Evolutionary conservation across 2,329 filamentous ascomycete species (phyloP).

Genomic region (Emergomyces africanus): DNA sequence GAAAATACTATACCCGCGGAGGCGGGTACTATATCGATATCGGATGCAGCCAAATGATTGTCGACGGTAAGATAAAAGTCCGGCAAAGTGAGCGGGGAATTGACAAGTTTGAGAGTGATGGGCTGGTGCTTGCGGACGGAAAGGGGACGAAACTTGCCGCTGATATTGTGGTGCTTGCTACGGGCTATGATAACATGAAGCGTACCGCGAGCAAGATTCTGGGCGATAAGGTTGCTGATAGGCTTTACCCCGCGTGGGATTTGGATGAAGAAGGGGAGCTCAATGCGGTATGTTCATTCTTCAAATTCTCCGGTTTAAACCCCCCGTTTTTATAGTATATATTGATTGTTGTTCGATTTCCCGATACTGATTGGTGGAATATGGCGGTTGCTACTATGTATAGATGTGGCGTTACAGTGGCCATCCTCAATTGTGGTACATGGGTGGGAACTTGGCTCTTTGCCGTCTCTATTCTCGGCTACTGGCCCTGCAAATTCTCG

Average conservation of each 20-base stretch:
- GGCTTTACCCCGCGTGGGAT: conserved; percentile 47
- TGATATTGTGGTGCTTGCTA: conserved; percentile 52
- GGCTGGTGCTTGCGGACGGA: conserved; percentile 42
- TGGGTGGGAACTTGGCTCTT: conserved; percentile 51
- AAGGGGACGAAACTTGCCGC: conserved; percentile 41
- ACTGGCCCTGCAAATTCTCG: conserved; percentile 40
- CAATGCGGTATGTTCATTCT: conserved; percentile 26
- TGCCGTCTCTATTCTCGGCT: conserved; percentile 48
- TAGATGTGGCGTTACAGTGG: conserved; percentile 44
- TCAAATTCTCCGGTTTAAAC: background rate
- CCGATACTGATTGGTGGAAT: background rate
- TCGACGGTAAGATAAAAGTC: conserved; percentile 48
- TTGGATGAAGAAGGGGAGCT: conserved; percentile 45
- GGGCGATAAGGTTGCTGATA: conserved; percentile 47
- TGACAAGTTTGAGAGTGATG: conserved; percentile 34
- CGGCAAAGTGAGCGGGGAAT: conserved; percentile 45
- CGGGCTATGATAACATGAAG: conserved; percentile 56
- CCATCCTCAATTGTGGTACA: conserved; percentile 53
- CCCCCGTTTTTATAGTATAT: background rate
- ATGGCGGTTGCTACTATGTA: background rate
- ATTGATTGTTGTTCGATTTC: background rate
- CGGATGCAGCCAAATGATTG: conserved; percentile 41
- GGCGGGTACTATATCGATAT: conserved; percentile 51
- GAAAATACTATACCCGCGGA: conserved; percentile 35
- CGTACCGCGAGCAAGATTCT: conserved; percentile 49